A percentile compares a stretch with the other conserved stretches of the same genome.
These are phyloP conservation scores for Laguncularia racemosa DNA, from an alignment of 345 rosid genomes.

Conservation along the genomic window DNA sequence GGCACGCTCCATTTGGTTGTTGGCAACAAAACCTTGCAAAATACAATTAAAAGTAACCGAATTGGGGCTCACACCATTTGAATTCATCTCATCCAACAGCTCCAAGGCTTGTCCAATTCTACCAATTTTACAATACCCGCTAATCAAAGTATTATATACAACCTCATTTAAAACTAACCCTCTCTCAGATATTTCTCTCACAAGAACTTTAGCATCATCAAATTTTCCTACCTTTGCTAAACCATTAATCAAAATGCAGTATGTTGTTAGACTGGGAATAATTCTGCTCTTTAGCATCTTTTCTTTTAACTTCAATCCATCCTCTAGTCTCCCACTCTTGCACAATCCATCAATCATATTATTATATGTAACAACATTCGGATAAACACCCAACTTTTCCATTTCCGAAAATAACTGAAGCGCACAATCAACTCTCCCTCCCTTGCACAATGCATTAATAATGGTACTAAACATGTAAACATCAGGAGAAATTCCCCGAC, in stretches of 20 bases:
- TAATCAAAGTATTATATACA: conserved; percentile 62
- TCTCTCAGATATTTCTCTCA: conserved; percentile 49
- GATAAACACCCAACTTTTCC: conserved; percentile 44
- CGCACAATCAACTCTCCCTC: conserved; percentile 49
- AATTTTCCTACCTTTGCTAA: conserved; percentile 51
- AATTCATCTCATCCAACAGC: conserved; percentile 53
- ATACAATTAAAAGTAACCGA: conserved; percentile 65
- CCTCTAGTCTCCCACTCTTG: conserved; percentile 47
- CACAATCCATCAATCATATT: conserved; percentile 67
- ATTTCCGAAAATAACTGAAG: conserved; percentile 39
- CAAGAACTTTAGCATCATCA: conserved; percentile 44
- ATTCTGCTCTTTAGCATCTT: conserved; percentile 46
- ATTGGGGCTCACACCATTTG: conserved; percentile 53
- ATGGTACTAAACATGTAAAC: conserved; percentile 61
- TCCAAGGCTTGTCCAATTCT: conserved; percentile 43
- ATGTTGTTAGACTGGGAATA: conserved; percentile 51
- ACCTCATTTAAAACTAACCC: conserved; percentile 54
- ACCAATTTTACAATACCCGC: conserved; percentile 53
- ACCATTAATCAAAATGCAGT: conserved; percentile 61
- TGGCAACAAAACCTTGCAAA: conserved; percentile 50
- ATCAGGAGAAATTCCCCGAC: conserved; percentile 41
- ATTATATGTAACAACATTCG: conserved; percentile 64
- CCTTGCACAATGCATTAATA: conserved; percentile 55
- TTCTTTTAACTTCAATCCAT: conserved; percentile 47
- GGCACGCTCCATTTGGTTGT: conserved; percentile 41